Percentiles rank a stretch among this genome's conserved stretches.
phyloP scores from a whole-genome alignment of 2,329 filamentous ascomycete genomes.

The Colletotrichum sidae region DNA sequence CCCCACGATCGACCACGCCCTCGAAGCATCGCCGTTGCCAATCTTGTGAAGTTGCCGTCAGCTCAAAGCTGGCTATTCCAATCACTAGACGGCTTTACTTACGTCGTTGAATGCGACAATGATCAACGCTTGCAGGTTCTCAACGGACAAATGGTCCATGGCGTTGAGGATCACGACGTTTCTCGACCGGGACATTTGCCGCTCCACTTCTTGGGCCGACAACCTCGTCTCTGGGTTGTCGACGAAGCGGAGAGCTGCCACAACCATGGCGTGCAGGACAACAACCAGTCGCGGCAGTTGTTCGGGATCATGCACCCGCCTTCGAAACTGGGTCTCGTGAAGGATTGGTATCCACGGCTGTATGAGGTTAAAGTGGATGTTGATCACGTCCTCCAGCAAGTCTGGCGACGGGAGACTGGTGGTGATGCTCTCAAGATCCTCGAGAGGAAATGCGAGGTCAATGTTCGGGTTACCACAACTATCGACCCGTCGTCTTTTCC shows the following conservation, averaged over 20 bases:
- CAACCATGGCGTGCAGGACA: constrained; percentile 51
- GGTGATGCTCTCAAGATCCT: constrained; percentile 42
- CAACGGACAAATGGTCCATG: constrained; percentile 49
- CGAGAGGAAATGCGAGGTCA: constrained; percentile 35
- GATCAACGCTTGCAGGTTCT: constrained; percentile 50
- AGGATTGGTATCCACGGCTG: constrained; percentile 56
- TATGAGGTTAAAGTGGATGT: constrained; percentile 49
- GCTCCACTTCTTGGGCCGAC: constrained; percentile 38
- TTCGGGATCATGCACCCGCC: constrained; percentile 41
- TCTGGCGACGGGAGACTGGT: constrained; percentile 40
- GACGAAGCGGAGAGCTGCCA: constrained; percentile 44
- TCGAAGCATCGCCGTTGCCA: constrained; percentile 38
- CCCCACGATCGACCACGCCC: constrained; percentile 38
- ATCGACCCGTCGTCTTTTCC: constrained; percentile 40
- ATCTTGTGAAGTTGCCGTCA: constrained; percentile 29
- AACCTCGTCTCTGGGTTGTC: constrained; percentile 41
- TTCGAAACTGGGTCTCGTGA: constrained; percentile 46
- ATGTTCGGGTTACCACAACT: constrained; percentile 41
- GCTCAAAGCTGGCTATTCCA: background rate
- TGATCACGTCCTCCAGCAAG: constrained; percentile 39
- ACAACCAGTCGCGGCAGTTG: constrained; percentile 45
- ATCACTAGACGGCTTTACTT: constrained; percentile 1
- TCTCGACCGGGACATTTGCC: constrained; percentile 32
- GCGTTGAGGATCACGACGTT: constrained; percentile 45
- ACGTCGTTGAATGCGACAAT: constrained; percentile 53